Evolutionary conservation across 2,329 filamentous ascomycete species (phyloP).

Genomic region (Penicillium sp.): DNA sequence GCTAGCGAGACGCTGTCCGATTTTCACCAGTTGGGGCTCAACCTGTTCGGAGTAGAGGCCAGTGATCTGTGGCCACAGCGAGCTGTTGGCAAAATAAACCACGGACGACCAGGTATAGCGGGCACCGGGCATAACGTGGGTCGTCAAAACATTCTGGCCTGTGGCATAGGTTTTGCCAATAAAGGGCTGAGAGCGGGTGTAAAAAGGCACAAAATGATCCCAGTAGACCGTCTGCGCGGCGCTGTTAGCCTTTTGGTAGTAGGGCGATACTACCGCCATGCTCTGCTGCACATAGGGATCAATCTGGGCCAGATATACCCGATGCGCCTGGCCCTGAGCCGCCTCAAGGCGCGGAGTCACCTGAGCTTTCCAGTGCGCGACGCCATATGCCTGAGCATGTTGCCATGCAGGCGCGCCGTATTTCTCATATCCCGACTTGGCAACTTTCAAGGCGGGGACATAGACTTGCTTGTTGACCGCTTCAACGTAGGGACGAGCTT

Average conservation of each 20-base stretch:
- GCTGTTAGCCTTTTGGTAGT: slow-evolving; percentile 69
- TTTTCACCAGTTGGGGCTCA: slow-evolving; percentile 88
- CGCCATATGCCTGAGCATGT: slow-evolving; percentile 61
- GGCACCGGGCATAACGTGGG: slow-evolving; percentile 66
- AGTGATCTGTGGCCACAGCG: slow-evolving; percentile 74
- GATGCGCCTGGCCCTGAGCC: slow-evolving; percentile 56
- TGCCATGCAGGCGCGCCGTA: slow-evolving; percentile 71
- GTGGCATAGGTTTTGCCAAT: slow-evolving; percentile 62
- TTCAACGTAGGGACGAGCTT: slow-evolving; percentile 66
- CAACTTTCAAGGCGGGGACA: slow-evolving; percentile 61
- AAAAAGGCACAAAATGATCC: slow-evolving; percentile 67
- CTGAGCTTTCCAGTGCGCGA: slow-evolving; percentile 71
- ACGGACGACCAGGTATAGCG: slow-evolving; percentile 66
- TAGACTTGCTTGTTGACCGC: slow-evolving; percentile 58
- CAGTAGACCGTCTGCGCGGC: slow-evolving; percentile 27
- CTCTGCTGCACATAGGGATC: slow-evolving; percentile 67
- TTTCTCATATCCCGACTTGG: slow-evolving; percentile 55
- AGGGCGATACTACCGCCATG: slow-evolving; percentile 58
- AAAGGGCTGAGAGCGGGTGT: slow-evolving; percentile 69
- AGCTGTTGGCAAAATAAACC: slow-evolving; percentile 65
- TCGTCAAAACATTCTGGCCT: slow-evolving; percentile 61
- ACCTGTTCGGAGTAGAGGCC: slow-evolving; percentile 85
- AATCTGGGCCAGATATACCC: slow-evolving; percentile 65
- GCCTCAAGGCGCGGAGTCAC: slow-evolving; percentile 68
- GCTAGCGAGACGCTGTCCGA: slow-evolving; percentile 76